Conservation (phyloP, 1,139 yeast species). For the Kazachstania sp. region DNA sequence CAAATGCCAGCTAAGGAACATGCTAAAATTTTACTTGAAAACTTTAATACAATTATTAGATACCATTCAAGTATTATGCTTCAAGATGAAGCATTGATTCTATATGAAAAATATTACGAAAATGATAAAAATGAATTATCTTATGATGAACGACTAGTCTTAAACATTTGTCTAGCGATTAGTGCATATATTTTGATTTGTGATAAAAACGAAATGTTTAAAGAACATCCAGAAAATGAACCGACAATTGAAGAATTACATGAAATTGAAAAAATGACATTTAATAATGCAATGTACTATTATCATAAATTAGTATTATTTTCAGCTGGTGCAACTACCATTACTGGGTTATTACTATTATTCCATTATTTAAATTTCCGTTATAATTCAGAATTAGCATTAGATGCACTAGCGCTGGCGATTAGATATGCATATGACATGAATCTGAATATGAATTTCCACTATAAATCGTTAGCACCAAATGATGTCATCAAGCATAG, state of each 20-base stretch:
- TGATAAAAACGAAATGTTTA: conserved; percentile 11
- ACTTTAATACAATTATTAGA: conserved; percentile 13
- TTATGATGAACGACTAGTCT: conserved; percentile 21
- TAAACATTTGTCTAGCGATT: conserved; percentile 20
- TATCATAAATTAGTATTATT: conserved; percentile 21
- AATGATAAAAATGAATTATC: conserved; percentile 11
- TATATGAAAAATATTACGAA: conserved; percentile 17
- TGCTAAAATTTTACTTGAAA: conserved; percentile 19
- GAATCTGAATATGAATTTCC: conserved; percentile 15
- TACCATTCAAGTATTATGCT: conserved; percentile 1
- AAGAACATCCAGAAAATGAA: conserved; percentile 17
- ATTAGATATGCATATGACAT: conserved; percentile 23
- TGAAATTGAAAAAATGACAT: conserved; percentile 18
- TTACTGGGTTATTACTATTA: conserved; percentile 21
- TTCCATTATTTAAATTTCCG: conserved; percentile 17
- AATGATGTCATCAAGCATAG: conserved; percentile 15
- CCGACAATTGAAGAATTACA: conserved; percentile 17
- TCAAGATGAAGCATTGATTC: conserved; percentile 8
- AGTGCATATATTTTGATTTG: conserved; percentile 17
- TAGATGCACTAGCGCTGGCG: conserved; percentile 19
- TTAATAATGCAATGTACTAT: conserved; percentile 22
- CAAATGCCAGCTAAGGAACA: too few species aligned
- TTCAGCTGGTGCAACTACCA: conserved; percentile 18
- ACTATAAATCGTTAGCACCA: conserved; percentile 11
- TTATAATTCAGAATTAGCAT: conserved; percentile 19